These are phyloP conservation scores for Geotrichum siamense DNA, from an alignment of 1,139 yeast genomes.

Conservation along the genomic window DNA sequence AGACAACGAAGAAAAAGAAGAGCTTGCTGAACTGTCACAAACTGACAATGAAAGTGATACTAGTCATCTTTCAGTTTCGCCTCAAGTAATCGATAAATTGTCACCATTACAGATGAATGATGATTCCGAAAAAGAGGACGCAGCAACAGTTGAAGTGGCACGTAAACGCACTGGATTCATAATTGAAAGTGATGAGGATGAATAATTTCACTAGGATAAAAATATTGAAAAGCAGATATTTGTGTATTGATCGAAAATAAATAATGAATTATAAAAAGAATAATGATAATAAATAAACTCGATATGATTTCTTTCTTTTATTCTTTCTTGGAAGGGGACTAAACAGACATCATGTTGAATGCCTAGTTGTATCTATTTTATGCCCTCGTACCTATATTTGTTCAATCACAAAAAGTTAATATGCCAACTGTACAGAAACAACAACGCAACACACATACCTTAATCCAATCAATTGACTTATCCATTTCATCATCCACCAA, in stretches of 20 bases:
- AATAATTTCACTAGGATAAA: constrained; percentile 1
- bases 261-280: too few relatives aligned
- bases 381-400: constrained; percentile 27
- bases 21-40: background rate
- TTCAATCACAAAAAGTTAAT: background rate
- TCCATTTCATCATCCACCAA: constrained; percentile 52
- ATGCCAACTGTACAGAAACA: background rate
- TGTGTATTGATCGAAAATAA: background rate
- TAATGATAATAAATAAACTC: too few relatives aligned
- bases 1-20: background rate
- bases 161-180: constrained; percentile 7
- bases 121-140: too few relatives aligned
- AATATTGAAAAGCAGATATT: constrained; percentile 4
- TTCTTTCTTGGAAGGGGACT: too few relatives aligned
- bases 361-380: constrained; percentile 27
- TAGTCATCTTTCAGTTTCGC: too few relatives aligned
- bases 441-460: constrained; percentile 29
- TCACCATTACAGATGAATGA: too few relatives aligned
- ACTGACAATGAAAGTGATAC: too few relatives aligned
- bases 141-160: background rate
- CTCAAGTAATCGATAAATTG: too few relatives aligned
- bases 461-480: constrained; percentile 49
- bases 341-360: constrained; percentile 24
- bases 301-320: too few relatives aligned
- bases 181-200: constrained; percentile 18